phyloP scores from a whole-genome alignment of 1,284 basidiomycete species.

The Phylloboletellus chloephorus region DNA sequence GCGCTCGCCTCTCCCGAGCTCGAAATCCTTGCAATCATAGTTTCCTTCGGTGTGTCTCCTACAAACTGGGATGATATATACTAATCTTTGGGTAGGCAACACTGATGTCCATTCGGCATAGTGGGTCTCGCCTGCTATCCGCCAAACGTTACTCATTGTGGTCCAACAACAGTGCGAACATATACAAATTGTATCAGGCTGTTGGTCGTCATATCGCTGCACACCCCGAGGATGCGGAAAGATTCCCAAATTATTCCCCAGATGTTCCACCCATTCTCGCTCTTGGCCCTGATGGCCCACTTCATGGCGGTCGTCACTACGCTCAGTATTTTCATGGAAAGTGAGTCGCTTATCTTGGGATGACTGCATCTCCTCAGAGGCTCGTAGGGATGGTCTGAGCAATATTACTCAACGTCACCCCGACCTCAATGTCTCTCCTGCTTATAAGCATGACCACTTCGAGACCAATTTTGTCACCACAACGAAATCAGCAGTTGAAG shows the following conservation, averaged over 20 bases:
- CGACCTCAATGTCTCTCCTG: slow-evolving; percentile 50
- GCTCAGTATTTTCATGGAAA: slow-evolving; percentile 87
- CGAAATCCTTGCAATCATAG: slow-evolving; percentile 70
- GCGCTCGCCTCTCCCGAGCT: slow-evolving; percentile 73
- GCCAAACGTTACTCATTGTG: slow-evolving; percentile 4
- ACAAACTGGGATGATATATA: not conserved
- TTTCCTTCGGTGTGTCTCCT: slow-evolving; percentile 63
- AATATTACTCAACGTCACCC: slow-evolving; percentile 71
- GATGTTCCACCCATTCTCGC: slow-evolving; percentile 56
- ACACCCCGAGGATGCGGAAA: slow-evolving; percentile 48
- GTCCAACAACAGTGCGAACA: slow-evolving; percentile 54
- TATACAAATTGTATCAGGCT: slow-evolving; percentile 74
- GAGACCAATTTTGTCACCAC: slow-evolving; percentile 43
- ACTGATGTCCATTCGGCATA: slow-evolving; percentile 58
- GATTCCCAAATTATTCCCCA: slow-evolving; percentile 58
- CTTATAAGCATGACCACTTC: slow-evolving; percentile 30
- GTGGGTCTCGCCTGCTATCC: slow-evolving; percentile 35
- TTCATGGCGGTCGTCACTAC: slow-evolving; percentile 71
- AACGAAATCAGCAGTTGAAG: slow-evolving; percentile 51
- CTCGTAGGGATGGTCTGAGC: slow-evolving; percentile 71
- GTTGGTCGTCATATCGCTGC: slow-evolving; percentile 61
- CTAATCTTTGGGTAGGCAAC: slow-evolving; percentile 46
- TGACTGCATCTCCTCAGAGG: slow-evolving; percentile 1
- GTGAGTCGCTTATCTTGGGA: slow-evolving; percentile 35
- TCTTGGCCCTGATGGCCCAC: slow-evolving; percentile 64